phyloP scores from a whole-genome alignment of 441 rosid species.

The Aquilaria agallochum region DNA sequence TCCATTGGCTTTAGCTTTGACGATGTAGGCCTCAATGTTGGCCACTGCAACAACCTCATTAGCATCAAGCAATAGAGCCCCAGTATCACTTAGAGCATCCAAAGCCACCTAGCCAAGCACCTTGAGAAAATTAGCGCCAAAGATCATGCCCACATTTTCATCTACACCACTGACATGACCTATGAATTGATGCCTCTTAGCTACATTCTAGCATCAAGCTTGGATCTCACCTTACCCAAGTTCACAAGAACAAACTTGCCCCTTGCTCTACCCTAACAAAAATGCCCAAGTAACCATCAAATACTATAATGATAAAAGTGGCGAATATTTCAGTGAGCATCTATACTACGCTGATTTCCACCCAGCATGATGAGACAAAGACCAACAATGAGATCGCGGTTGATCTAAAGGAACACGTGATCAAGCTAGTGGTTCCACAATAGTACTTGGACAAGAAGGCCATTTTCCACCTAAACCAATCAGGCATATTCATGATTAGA shows the following conservation, averaged over 20 bases:
- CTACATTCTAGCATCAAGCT: slow-evolving; percentile 73
- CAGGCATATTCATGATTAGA: slow-evolving; percentile 64
- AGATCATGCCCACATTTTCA: slow-evolving; percentile 69
- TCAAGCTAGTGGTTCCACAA: slow-evolving; percentile 58
- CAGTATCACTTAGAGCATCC: slow-evolving; percentile 60
- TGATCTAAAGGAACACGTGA: slow-evolving; percentile 48
- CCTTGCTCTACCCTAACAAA: slow-evolving; percentile 50
- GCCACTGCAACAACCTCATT: slow-evolving; percentile 58
- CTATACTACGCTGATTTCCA: slow-evolving; percentile 46
- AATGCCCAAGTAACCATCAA: slow-evolving; percentile 53
- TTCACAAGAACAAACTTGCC: slow-evolving; percentile 48
- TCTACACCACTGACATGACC: slow-evolving; percentile 68
- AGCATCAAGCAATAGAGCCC: slow-evolving; percentile 67
- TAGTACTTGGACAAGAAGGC: slow-evolving; percentile 62
- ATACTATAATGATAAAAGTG: slow-evolving; percentile 30
- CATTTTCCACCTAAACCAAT: slow-evolving; percentile 72
- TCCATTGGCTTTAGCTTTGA: slow-evolving; percentile 48
- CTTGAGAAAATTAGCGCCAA: slow-evolving; percentile 65
- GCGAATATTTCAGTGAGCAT: slow-evolving; percentile 43
- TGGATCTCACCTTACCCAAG: slow-evolving; percentile 57
- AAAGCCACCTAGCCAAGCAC: slow-evolving; percentile 56
- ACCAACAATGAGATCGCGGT: slow-evolving; percentile 34
- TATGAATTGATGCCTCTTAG: slow-evolving; percentile 65
- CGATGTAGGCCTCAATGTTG: slow-evolving; percentile 64
- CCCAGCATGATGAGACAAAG: slow-evolving; percentile 41